Evolutionary conservation across 169 alveolate genomes (phyloP), one percentile per base, ranked within the genome.

Genomic region (Neospora caninum): DNA sequence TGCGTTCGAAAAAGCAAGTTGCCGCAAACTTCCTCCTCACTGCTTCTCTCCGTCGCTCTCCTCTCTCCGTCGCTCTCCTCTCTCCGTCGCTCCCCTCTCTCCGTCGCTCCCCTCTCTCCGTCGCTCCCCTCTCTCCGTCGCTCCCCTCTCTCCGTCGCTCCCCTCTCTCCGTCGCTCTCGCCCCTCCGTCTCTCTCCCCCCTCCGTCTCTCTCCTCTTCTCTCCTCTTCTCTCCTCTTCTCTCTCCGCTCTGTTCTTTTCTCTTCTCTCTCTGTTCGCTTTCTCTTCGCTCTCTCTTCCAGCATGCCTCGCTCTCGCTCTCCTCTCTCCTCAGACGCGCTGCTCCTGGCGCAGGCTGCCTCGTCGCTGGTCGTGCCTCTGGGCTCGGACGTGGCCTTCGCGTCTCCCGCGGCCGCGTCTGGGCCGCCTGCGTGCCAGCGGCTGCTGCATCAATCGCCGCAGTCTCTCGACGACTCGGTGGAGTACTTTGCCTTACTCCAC

Each of bases 391-490:
- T 29, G n/a, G 73, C 73, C 31, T 6, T 22, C 31, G 4, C 73
- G n/a, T 82, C 64, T 38, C 69, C 18, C 41, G 38, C 67, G 10
- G 6, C 89, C 4, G 69, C 53, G 16, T 27, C 88, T 13, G 20
- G 6, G 67, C 4, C 64, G 0, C 10, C 67, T 9, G 82, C 53
- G 49, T 92, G 94, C 73, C 87, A 54, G 45, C 49, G 91, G 16
- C 73, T 92, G 45, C 83, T 92, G 41, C 58, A 0, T 42, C 94
- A 92, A 39, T 58, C 58, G 38, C 41, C 87, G 45, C 91, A 92
- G 70, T 73, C 87, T 43, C 84, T 92, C 0, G 94, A 92, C 83
- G 94, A 92, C 91, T 49, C 91, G 42, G 94, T 92, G 41, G 94
- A 92, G 73, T 80, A 45, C 84, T 88, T 92, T 36, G 94, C 87